These are phyloP conservation scores for Colletotrichum phormii DNA, from an alignment of 2,329 filamentous ascomycete species.

Conservation along the genomic window DNA sequence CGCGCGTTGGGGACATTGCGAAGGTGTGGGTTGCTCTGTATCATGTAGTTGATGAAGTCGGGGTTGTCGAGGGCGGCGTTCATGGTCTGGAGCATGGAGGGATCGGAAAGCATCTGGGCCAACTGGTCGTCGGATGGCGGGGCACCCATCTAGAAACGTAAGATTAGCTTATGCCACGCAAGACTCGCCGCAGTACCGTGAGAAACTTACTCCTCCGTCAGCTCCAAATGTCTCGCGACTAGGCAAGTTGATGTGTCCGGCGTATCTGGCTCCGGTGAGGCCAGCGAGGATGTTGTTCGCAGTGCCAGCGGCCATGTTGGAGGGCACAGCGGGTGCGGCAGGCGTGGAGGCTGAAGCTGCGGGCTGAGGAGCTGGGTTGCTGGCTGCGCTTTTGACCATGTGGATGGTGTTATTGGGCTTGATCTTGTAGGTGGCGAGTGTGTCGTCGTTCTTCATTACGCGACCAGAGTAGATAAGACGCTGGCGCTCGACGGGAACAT, in stretches of 20 bases:
- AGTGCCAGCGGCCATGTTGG: conserved; percentile 83
- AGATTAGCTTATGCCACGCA: conserved; percentile 39
- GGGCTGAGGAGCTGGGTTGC: conserved; percentile 70
- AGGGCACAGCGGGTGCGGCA: conserved; percentile 72
- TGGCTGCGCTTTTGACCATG: conserved; percentile 94
- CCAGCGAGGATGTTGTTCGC: conserved; percentile 92
- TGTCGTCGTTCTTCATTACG: conserved; percentile 95
- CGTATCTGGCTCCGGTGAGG: conserved; percentile 92
- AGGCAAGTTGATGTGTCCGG: conserved; percentile 89
- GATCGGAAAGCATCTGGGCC: conserved; percentile 87
- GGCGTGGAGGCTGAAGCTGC: conserved; percentile 55
- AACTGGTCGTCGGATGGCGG: conserved; percentile 85
- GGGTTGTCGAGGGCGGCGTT: conserved; percentile 97
- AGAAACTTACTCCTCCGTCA: conserved; percentile 84
- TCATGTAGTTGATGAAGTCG: conserved; percentile 93
- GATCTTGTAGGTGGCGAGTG: conserved; percentile 88
- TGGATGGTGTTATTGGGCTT: conserved; percentile 96
- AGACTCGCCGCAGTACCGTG: neutral
- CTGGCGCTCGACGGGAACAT: conserved; percentile 88
- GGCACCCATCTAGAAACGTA: conserved; percentile 80
- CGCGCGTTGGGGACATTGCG: conserved; percentile 80
- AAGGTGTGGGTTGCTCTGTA: conserved; percentile 88
- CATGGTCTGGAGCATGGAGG: conserved; percentile 86
- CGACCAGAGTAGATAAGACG: conserved; percentile 97
- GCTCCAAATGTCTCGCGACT: conserved; percentile 91